Evolutionary conservation across 2,329 filamentous ascomycete species (phyloP), one percentile per base, ranked within the genome.

Genomic region (Penicillium sp.): DNA sequence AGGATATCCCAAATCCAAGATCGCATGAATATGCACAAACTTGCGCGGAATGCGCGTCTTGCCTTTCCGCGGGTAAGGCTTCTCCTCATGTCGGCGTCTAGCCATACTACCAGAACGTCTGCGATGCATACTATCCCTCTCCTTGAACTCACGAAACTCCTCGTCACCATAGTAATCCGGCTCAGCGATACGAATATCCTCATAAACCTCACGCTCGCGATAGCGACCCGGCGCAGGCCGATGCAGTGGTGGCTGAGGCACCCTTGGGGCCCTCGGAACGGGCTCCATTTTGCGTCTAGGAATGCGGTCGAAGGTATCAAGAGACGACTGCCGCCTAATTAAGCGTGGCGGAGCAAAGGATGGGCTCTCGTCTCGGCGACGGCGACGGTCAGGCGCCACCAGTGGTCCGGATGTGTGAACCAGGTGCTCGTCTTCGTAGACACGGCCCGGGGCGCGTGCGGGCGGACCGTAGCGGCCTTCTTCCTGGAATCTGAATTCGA

Each of bases 231-330:
- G 83, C 5, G 85, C 82, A 20, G 64, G 58, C 22, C 60, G 64
- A n/a, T 56, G 62, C n/a, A 63, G 76, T 31, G 81, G 77, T 1
- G 85, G 82, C 61, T 87, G 81, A 18, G 89, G 89, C 41, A 88
- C 89, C 41, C 91, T 82, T 9, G 87, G 86, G 27, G 89, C 85
- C 41, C 81, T 80, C 74, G 76, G 20, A 76, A 79, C 35, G 20
- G 75, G 67, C 25, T 71, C 69, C 50, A 81, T 81, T 43, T 82
- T 80, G 29, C 81, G 79, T 52, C 80, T 65, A 1, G 89, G 88
- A 26, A 85, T 85, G 47, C 92, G 86, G 73, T 97, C 92, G 69
- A 91, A 96, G 0, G 89, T 96, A 72, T 96, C 92, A 37, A 96
- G 81, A 50, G 91, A 96, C 14, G 91, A 96, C 72, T 96, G 92